Conservation (phyloP, 768 basidiomycete genomes). For the Exidia glandulosa region DNA sequence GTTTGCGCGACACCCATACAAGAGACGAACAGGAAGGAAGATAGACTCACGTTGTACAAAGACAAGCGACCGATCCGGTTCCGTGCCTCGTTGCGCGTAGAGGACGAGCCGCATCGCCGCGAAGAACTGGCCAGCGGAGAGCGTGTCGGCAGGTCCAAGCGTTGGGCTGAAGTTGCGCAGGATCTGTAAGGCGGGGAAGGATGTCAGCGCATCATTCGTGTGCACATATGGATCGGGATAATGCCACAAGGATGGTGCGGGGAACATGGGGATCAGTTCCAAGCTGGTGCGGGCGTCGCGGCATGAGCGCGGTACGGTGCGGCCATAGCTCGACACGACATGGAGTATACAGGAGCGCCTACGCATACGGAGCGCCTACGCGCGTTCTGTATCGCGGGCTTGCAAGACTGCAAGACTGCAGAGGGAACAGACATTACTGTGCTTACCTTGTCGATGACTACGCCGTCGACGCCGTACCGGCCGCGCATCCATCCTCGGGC, state of each 20-base stretch:
- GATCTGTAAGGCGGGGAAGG: slow-evolving; percentile 32
- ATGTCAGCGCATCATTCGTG: background rate
- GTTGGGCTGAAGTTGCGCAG: slow-evolving; percentile 52
- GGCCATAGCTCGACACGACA: no score
- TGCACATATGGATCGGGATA: background rate
- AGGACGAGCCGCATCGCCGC: slow-evolving; percentile 56
- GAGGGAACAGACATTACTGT: background rate
- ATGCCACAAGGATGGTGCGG: background rate
- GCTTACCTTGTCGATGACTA: slow-evolving; percentile 46
- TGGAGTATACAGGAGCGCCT: no score
- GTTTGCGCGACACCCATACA: no score
- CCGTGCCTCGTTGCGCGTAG: slow-evolving; percentile 52
- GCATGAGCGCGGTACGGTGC: no score
- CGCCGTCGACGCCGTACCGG: slow-evolving; percentile 41
- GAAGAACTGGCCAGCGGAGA: slow-evolving; percentile 67
- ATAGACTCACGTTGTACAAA: slow-evolving; percentile 66
- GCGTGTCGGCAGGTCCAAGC: slow-evolving; percentile 37
- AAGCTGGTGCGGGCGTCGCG: no score
- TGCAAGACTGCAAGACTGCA: background rate
- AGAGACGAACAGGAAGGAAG: no score
- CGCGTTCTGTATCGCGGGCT: background rate
- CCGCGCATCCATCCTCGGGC: slow-evolving; percentile 68
- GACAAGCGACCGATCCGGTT: slow-evolving; percentile 52
- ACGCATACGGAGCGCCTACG: background rate
- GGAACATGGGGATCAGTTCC: no score